Percentiles rank a stretch among this genome's conserved stretches.
Evolutionary conservation across 495 filamentous ascomycete species (phyloP).

Genomic region (Friedmanniomyces endolithicus): DNA sequence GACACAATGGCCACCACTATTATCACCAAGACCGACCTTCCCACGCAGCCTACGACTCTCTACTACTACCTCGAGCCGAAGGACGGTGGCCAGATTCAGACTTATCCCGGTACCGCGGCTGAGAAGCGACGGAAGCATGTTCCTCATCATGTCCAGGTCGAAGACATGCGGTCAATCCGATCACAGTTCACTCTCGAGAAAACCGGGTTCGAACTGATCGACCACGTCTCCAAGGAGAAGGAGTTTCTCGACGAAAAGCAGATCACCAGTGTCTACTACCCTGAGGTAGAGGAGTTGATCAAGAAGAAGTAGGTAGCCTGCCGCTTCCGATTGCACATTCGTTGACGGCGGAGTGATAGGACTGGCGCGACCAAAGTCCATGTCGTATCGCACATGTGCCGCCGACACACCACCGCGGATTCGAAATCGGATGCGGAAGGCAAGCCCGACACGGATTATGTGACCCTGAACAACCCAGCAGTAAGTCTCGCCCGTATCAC

Average conservation of each 20-base stretch:
- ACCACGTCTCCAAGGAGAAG: background rate
- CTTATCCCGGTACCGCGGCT: background rate
- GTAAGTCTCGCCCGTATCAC: no score
- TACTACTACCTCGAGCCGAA: conserved; percentile 1
- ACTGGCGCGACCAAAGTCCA: conserved; percentile 3
- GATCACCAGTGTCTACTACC: background rate
- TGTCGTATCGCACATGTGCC: conserved; percentile 7
- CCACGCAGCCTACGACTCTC: background rate
- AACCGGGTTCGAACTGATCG: background rate
- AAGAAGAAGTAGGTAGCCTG: background rate
- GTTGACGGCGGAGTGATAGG: background rate
- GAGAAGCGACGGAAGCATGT: background rate
- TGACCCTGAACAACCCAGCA: background rate
- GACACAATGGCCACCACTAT: background rate
- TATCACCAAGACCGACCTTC: background rate
- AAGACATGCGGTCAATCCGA: background rate
- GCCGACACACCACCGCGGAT: background rate
- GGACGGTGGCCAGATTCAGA: background rate
- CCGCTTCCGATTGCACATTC: background rate
- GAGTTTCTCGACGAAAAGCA: conserved; percentile 1
- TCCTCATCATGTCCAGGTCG: background rate
- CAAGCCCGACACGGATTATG: background rate
- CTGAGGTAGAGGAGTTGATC: conserved; percentile 1
- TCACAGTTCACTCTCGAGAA: background rate
- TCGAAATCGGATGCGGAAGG: background rate